These are phyloP conservation scores for Fusarium paranaense DNA, from an alignment of 2,329 filamentous ascomycete genomes.

Conservation along the genomic window DNA sequence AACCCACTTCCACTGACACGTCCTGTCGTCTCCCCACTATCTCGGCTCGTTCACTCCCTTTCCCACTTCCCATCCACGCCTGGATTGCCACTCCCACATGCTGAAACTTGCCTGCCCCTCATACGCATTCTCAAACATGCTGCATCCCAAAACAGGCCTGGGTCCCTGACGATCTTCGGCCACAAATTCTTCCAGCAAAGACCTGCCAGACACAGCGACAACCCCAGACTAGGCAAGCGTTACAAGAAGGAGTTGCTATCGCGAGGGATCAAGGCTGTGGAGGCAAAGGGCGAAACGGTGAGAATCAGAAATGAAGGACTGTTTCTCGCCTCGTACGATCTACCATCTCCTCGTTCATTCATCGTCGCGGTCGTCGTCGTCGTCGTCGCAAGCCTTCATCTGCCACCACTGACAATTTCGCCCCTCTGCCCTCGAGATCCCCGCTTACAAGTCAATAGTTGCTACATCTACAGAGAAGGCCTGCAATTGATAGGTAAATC, in stretches of 20 bases:
- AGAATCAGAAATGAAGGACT: conserved; percentile 7
- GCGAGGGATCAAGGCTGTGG: background rate
- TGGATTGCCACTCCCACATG: conserved; percentile 8
- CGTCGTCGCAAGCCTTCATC: conserved; percentile 3
- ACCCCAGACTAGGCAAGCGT: background rate
- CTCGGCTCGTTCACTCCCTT: conserved; percentile 16
- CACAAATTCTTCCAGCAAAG: conserved; percentile 26
- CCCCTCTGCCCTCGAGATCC: conserved; percentile 4
- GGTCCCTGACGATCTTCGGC: conserved; percentile 42
- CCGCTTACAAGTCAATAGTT: conserved; percentile 22
- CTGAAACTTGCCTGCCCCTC: conserved; percentile 41
- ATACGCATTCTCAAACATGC: conserved; percentile 29
- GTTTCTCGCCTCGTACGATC: background rate
- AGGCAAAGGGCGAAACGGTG: background rate
- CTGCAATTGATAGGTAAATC: conserved; percentile 4
- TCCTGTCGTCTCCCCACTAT: conserved; percentile 24
- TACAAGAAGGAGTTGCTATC: background rate
- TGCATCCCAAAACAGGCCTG: conserved; percentile 22
- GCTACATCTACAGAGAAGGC: background rate
- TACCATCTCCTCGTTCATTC: conserved; percentile 1
- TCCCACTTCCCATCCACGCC: background rate
- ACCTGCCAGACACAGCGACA: conserved; percentile 1
- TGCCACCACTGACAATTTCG: conserved; percentile 13
- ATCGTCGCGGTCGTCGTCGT: background rate
- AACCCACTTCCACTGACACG: conserved; percentile 27